phyloP scores from a whole-genome alignment of 495 filamentous ascomycete genomes.

The Aspergillus bertholletiae region DNA sequence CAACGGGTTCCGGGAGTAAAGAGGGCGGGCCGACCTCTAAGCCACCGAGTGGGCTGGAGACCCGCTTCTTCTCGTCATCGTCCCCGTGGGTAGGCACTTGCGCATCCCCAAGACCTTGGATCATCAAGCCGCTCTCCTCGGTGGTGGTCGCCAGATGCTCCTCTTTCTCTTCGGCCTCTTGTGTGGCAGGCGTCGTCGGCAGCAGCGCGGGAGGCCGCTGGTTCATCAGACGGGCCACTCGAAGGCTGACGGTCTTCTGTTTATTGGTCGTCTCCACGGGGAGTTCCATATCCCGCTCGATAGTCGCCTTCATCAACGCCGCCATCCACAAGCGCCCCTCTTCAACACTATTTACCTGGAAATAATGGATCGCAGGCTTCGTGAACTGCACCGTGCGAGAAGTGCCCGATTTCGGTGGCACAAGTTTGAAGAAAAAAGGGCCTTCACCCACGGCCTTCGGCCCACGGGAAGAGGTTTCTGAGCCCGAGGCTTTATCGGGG shows the following conservation, averaged over 20 bases:
- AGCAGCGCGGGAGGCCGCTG: conserved; percentile 86
- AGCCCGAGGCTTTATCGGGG: conserved; percentile 21
- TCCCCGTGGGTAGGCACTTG: conserved; percentile 15
- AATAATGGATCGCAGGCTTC: conserved; percentile 94
- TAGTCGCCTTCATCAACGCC: conserved; percentile 97
- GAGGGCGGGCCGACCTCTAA: conserved; percentile 23
- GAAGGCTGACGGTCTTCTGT: conserved; percentile 85
- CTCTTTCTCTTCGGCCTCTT: conserved; percentile 10
- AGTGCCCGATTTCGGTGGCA: conserved; percentile 84
- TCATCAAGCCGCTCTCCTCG: conserved; percentile 29
- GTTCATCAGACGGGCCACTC: conserved; percentile 76
- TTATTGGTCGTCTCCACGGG: conserved; percentile 87
- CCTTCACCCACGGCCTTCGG: conserved; percentile 40
- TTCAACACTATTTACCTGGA: conserved; percentile 86
- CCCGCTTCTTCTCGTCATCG: conserved; percentile 9
- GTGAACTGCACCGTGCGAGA: conserved; percentile 94
- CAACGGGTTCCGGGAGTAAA: conserved; percentile 26
- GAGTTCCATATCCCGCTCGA: conserved; percentile 82
- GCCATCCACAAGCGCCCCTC: conserved; percentile 97
- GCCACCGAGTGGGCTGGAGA: conserved; percentile 25
- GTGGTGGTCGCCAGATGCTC: neutral
- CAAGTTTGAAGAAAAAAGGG: conserved; percentile 97
- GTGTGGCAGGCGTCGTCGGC: conserved; percentile 51
- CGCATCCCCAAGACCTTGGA: conserved; percentile 33
- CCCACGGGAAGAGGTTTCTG: conserved; percentile 21